Conservation (phyloP, 169 alveolate species). For the Plasmodium gallinaceum region DNA sequence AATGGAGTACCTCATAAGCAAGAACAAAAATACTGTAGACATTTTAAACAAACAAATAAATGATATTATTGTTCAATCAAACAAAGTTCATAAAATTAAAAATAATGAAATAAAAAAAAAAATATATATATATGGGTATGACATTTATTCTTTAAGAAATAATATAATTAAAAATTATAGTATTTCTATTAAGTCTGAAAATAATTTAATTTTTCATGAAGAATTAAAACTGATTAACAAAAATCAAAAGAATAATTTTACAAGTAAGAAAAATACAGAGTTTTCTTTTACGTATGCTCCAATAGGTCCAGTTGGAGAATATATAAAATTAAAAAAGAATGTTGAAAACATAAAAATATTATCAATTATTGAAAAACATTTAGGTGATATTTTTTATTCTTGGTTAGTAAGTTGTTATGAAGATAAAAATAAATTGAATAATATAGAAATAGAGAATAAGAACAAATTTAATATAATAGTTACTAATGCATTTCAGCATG, state of each 20-base stretch:
- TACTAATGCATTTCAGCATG: constrained; percentile 68
- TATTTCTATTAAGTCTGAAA: constrained; percentile 3
- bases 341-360: constrained; percentile 24
- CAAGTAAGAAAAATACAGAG: background rate
- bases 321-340: constrained; percentile 29
- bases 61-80: constrained; percentile 13
- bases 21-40: constrained; percentile 10
- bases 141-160: constrained; percentile 32
- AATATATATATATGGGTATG: constrained; percentile 72
- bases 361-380: constrained; percentile 63
- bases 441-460: constrained; percentile 19
- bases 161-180: constrained; percentile 20
- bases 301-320: constrained; percentile 73
- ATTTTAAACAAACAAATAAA: constrained; percentile 25
- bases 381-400: constrained; percentile 59
- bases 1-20: constrained; percentile 29
- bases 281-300: constrained; percentile 56
- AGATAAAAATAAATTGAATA: constrained; percentile 53
- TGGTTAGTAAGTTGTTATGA: constrained; percentile 76
- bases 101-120: constrained; percentile 42
- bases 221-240: background rate
- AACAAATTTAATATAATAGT: constrained; percentile 37
- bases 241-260: background rate
- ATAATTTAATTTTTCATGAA: background rate
- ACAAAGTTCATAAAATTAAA: constrained; percentile 50